Evolutionary conservation across 2,329 filamentous ascomycete genomes (phyloP), one percentile per base, ranked within the genome.

Genomic region (Penicillium sp.): DNA sequence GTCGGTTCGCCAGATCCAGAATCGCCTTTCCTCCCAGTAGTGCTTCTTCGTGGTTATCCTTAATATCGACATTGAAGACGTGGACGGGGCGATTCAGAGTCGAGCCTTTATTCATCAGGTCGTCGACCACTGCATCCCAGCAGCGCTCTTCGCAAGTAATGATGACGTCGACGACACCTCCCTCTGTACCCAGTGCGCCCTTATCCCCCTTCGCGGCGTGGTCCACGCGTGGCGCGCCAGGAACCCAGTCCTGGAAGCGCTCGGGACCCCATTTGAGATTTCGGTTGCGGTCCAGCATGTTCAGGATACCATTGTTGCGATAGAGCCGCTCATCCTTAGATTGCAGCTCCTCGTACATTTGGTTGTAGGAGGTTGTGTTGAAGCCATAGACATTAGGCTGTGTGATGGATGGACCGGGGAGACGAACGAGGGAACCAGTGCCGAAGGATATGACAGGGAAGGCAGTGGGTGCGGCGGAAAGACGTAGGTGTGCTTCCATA

Each of bases 401-500:
- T 6, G 86, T 89, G 61, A 97, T 94, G 31, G 88, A 89, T 1
- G 94, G 93, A 0, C 94, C 94, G 0, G 94, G 94, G 0, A 99
- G 82, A 25, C 94, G 90, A 64, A 99, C 94, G 18, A 96, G 86
- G 18, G 92, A 96, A 53, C 94, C 94, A 0, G 94, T 99, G 59
- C 94, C 94, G 73, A 97, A 99, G 18, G 93, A 97, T 66, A 97
- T 95, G 64, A 96, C 93, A n/a, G 94, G 94, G 69, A 94, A 97
- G 47, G 87, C 79, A 46, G 92, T 94, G 51, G 88, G 77, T 48
- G 91, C 90, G 57, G 89, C 84, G 4, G 94, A 90, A 31, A 99
- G 87, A 60, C 90, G 90, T 26, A 97, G 85, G 75, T 99, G 94
- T n/a, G 93, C 93, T 82, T 97, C 94, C 94, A 99, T 97, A n/a